Base-by-base conservation (phyloP, 1,284 basidiomycete species). In the Boletus smithii region DNA sequence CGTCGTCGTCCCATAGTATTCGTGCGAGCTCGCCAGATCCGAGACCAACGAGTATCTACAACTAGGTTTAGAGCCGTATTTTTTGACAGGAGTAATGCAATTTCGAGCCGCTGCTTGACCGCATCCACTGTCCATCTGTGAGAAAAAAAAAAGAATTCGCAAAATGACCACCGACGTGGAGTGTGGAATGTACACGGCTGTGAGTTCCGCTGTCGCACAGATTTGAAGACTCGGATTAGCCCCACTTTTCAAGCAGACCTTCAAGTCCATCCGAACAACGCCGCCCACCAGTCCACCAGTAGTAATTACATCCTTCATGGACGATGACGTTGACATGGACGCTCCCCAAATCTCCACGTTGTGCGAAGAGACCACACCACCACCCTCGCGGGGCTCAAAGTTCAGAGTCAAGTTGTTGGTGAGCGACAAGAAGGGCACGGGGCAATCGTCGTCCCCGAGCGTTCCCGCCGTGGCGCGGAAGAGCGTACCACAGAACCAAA, bases 341-440 rank as follows among this genome's bases (percentile, higher is more conserved):
- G 83, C 85, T 26, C 86, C 86, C 32, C 80, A 81, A 56, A 89
- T 89, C 45, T 88, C 86, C 23, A 88, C 81, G 26, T 76, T 89
- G 22, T 73, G 73, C 26, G 83, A 87, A 37, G 85, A 88, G 53
- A 73, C 76, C 9, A 79, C 79, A 22, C 83, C 87, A 38, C 82
- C 85, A 11, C 80, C 83, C 61, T 63, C 46, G 49, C 69, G 35
- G 43, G 69, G 70, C 6, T 64, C 71, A 41, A 77, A 75, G 57
- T 69, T 75, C 53, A 73, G 73, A 46, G 73, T 80, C 46, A 80
- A 77, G 57, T 65, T 79, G 16, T 61, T 79, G 34, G 69, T 80
- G 31, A 70, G 60, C 62, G 77, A 71, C 66, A 79, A 66, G 46
- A 73, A 70, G 55, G 68, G 65, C 35, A 55, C 56, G 32, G 61